Evolutionary conservation across 257 asterid genomes (phyloP).

Genomic region (Ilex asprella): DNA sequence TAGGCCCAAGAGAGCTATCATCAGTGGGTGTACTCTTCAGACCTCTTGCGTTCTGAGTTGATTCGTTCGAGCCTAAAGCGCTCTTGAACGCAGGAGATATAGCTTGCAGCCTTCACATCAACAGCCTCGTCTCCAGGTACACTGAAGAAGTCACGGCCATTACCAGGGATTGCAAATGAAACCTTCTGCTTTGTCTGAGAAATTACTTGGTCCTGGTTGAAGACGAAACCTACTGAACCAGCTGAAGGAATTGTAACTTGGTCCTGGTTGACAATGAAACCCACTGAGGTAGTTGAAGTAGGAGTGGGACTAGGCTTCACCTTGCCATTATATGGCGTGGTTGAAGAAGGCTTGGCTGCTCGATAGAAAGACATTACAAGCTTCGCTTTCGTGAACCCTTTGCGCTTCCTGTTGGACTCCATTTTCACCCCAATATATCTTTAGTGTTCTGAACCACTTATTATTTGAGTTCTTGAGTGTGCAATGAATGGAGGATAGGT

Average conservation of each 20-base stretch:
- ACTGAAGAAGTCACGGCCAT: constrained; percentile 17
- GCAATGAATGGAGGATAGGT: neutral
- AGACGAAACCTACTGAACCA: constrained; percentile 12
- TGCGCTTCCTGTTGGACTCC: constrained; percentile 43
- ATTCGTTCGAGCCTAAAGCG: constrained; percentile 43
- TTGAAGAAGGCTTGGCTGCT: constrained; percentile 11
- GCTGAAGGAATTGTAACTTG: neutral
- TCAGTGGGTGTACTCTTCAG: neutral
- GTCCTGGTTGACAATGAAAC: neutral
- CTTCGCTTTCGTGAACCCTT: constrained; percentile 40
- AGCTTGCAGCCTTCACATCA: constrained; percentile 45
- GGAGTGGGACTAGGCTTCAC: constrained; percentile 11
- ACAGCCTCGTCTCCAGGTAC: constrained; percentile 44
- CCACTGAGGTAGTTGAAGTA: neutral
- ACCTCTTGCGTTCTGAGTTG: constrained; percentile 24
- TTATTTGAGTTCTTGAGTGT: neutral
- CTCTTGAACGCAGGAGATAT: constrained; percentile 48
- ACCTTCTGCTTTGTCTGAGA: constrained; percentile 23
- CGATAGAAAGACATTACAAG: constrained; percentile 37
- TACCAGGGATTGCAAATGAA: constrained; percentile 15
- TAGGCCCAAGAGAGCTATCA: too few species aligned
- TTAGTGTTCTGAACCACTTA: neutral
- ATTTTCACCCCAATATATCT: constrained; percentile 4
- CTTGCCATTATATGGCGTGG: constrained; percentile 17
- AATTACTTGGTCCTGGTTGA: constrained; percentile 33